Evolutionary conservation across 108 stramenopile genomes (phyloP).

Genomic region (Cyclostephanos tholiformis): DNA sequence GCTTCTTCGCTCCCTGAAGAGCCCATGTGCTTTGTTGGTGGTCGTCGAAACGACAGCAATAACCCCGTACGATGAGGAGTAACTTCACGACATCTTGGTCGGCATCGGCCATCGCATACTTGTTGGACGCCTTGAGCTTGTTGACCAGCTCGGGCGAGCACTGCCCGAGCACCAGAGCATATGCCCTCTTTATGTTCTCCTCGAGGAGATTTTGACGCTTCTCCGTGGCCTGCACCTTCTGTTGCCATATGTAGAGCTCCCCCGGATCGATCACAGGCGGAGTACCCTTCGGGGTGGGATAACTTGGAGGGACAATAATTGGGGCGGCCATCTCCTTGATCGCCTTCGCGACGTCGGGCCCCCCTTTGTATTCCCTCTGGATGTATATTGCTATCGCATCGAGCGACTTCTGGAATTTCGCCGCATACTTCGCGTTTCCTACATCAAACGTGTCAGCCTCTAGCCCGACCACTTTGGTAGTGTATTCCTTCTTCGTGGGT

Average conservation of each 20-base stretch:
- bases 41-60: slow-evolving; percentile 9
- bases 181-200: not conserved
- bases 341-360: not conserved
- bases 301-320: not conserved
- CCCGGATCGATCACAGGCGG: not conserved
- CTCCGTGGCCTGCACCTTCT: not conserved
- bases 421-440: too few species aligned
- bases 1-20: not conserved
- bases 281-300: not conserved
- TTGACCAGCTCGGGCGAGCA: not conserved
- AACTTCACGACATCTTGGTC: too few species aligned
- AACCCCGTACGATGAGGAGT: slow-evolving; percentile 6
- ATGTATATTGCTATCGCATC: slow-evolving; percentile 5
- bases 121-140: not conserved
- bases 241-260: not conserved
- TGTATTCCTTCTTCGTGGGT: not conserved
- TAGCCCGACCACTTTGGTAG: not conserved
- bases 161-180: not conserved
- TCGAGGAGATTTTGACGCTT: not conserved
- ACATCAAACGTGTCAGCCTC: slow-evolving; percentile 4
- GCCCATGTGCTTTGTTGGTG: slow-evolving; percentile 16
- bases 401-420: not conserved
- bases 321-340: not conserved
- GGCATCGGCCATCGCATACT: not conserved
- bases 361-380: slow-evolving; percentile 1